Percentiles rank a stretch among this genome's conserved stretches.
phyloP scores from a whole-genome alignment of 306 rosid genomes.

The Adenanthera pavonina region DNA sequence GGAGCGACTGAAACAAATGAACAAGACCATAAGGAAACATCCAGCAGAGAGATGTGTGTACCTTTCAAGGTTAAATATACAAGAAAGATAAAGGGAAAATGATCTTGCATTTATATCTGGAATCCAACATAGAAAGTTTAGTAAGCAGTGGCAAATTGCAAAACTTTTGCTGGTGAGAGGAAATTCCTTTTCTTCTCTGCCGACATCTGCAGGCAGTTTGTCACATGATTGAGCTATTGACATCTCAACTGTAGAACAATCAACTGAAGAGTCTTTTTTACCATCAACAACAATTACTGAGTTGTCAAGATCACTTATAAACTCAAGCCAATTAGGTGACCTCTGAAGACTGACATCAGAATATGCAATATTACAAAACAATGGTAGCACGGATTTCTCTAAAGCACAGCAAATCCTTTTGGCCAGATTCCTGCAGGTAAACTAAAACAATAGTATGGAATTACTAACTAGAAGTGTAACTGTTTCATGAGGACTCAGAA shows the following conservation, averaged over 20 bases:
- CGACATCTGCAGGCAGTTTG: constrained; percentile 39
- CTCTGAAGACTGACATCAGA: constrained; percentile 51
- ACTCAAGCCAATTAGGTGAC: constrained; percentile 67
- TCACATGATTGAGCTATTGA: constrained; percentile 41
- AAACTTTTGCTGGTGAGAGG: constrained; percentile 41
- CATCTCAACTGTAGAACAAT: constrained; percentile 44
- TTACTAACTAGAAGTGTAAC: constrained; percentile 36
- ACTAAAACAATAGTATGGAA: constrained; percentile 61
- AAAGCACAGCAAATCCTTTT: constrained; percentile 69
- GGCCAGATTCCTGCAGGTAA: constrained; percentile 78
- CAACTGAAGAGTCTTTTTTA: constrained; percentile 33
- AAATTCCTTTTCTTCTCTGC: constrained; percentile 42
- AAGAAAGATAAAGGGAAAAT: constrained; percentile 51
- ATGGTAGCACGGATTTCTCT: constrained; percentile 56
- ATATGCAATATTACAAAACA: constrained; percentile 41
- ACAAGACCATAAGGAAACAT: constrained; percentile 35
- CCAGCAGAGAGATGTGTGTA: constrained; percentile 44
- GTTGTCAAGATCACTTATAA: constrained; percentile 56
- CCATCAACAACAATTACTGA: constrained; percentile 37
- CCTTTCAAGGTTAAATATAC: constrained; percentile 90
- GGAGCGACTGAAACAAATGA: constrained; percentile 27
- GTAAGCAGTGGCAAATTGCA: constrained; percentile 68
- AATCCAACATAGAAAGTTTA: constrained; percentile 65
- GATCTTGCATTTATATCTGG: constrained; percentile 63
- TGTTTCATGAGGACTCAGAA: constrained; percentile 21